A percentile compares a stretch with the other conserved stretches of the same genome.
Conservation (phyloP, 164 flowering plant species). For the Magnolia kwangsiensis region DNA sequence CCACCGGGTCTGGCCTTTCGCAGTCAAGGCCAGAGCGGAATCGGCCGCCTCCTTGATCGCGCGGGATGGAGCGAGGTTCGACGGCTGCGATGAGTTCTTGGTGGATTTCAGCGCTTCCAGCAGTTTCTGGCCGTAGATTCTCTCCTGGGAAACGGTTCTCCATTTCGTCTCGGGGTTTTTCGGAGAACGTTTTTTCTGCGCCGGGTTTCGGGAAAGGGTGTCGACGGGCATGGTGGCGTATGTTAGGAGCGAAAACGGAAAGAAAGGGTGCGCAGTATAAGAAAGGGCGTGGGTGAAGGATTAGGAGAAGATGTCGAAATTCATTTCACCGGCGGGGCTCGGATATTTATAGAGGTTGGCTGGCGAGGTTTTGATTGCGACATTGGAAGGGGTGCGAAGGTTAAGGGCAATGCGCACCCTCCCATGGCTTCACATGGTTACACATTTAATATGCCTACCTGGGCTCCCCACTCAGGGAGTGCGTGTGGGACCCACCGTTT, state of each 20-base stretch:
- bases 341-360: conserved; percentile 5
- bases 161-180: conserved; percentile 8
- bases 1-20: conserved; percentile 65
- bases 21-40: conserved; percentile 54
- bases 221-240: not conserved
- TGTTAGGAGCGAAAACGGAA: not conserved
- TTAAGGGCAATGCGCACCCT: not conserved
- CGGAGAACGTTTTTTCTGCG: not conserved
- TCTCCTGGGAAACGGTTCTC: conserved; percentile 15
- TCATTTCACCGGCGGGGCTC: not conserved
- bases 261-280: not conserved
- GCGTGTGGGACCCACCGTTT: conserved; percentile 3
- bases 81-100: conserved; percentile 2
- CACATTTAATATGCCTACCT: conserved; percentile 4
- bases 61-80: conserved; percentile 26
- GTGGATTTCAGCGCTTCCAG: conserved; percentile 4
- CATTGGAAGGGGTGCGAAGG: not conserved
- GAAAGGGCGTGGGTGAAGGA: not conserved
- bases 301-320: not conserved
- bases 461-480: conserved; percentile 7
- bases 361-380: no score
- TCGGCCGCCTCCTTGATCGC: conserved; percentile 74
- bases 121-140: conserved; percentile 13
- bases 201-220: not conserved
- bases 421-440: conserved; percentile 5